Evolutionary conservation across 2,329 filamentous ascomycete genomes (phyloP).

Genomic region (Cordyceps javanica): DNA sequence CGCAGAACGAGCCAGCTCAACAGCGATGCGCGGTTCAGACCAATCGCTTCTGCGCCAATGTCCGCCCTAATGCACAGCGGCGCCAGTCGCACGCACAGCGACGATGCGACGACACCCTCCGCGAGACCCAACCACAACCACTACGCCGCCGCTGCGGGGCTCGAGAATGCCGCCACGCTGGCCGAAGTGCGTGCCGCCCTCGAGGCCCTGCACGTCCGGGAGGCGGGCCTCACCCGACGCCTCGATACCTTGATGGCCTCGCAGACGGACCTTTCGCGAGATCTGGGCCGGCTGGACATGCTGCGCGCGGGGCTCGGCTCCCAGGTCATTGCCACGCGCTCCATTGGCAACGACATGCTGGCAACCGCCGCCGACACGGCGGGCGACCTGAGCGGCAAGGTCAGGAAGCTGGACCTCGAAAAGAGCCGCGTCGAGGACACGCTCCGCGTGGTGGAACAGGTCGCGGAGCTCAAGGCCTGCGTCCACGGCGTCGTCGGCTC

Average conservation of each 20-base stretch:
- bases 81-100: constrained; percentile 25
- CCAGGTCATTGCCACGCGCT: constrained; percentile 75
- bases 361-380: constrained; percentile 80
- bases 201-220: constrained; percentile 66
- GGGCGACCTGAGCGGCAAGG: constrained; percentile 75
- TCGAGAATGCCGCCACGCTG: constrained; percentile 68
- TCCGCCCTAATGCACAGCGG: constrained; percentile 41
- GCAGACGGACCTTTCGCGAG: constrained; percentile 79
- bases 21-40: constrained; percentile 37
- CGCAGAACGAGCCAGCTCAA: constrained; percentile 3
- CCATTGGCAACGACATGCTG: constrained; percentile 87
- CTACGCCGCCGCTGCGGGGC: constrained; percentile 24
- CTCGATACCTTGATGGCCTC: constrained; percentile 74
- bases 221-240: constrained; percentile 65
- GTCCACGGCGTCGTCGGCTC: constrained; percentile 89
- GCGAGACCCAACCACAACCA: constrained; percentile 11
- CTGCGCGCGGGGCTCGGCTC: constrained; percentile 82
- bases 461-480: constrained; percentile 93
- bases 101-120: constrained; percentile 21
- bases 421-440: constrained; percentile 89
- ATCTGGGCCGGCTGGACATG: constrained; percentile 81
- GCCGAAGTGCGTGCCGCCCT: constrained; percentile 76
- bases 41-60: constrained; percentile 38
- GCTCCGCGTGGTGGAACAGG: constrained; percentile 86
- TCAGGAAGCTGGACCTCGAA: constrained; percentile 82